Evolutionary conservation across 805 yeast species (phyloP), one percentile per base, ranked within the genome.

Genomic region (Sugiyamaella smithiae): DNA sequence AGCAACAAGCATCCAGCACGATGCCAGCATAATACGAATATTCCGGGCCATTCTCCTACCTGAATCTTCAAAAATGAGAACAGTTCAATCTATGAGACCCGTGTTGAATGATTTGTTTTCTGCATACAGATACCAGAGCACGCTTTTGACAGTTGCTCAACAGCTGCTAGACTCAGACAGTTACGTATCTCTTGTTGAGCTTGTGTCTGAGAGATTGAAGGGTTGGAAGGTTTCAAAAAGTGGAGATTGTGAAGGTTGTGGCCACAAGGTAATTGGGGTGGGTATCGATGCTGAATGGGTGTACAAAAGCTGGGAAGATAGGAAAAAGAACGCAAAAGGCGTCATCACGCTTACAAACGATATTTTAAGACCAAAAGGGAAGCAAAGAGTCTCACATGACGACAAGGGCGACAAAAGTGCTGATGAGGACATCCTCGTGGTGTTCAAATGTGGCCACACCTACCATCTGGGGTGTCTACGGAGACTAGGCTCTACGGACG

Each of bases 191-290:
- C 82, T 61, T 38, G 60, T 69, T 9, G 54, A 58, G 1, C 67
- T 84, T 8, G 69, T 75, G 9, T 52, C 57, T 2, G 68, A 71
- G 28, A 69, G 76, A 19, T 55, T 71, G 0, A 64, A 68, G 31
- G 97, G 97, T 0, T 84, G 95, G 88, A 70, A 82, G 0, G 71
- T 75, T 1, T 56, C 73, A 1, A 68, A 67, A 23, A 68, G 69
- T 23, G 69, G 73, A 31, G 78, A 74, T 42, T 90, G 97, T 64
- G 84, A 84, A 29, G 77, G 84, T 0, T 90, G 97, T 65, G 90
- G 88, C 1, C 81, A 80, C 53, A 69, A 69, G 17, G 67, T 89
- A 28, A 83, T 89, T 81, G 96, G 97, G 0, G 63, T 77, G 1
- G 78, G 80, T 1, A 61, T 85, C 1, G 68, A 73, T 20, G 68